Evolutionary conservation across 2,329 filamentous ascomycete species (phyloP).

Genomic region (Achaetomium macrosporum): DNA sequence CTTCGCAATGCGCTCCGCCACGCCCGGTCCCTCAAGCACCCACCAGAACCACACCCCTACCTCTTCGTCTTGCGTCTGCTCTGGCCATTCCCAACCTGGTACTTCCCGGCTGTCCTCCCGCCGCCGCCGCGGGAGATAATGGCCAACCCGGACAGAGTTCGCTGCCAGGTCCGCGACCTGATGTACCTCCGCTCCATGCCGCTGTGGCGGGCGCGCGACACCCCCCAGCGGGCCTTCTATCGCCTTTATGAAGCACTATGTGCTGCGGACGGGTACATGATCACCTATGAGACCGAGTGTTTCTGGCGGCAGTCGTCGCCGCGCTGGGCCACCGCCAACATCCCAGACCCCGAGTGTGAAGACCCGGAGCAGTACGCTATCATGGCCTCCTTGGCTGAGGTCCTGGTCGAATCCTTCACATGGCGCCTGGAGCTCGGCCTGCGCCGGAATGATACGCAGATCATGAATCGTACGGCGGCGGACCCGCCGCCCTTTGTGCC

Average conservation of each 20-base stretch:
- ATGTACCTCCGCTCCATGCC: constrained; percentile 9
- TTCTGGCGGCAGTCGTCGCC: constrained; percentile 5
- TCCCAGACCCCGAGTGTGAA: constrained; percentile 2
- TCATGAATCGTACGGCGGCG: not conserved
- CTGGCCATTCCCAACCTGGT: constrained; percentile 7
- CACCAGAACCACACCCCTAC: too few species aligned
- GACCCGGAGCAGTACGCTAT: constrained; percentile 8
- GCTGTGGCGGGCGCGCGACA: constrained; percentile 9
- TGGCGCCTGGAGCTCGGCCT: constrained; percentile 6
- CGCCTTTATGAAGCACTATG: constrained; percentile 9
- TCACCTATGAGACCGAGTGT: constrained; percentile 11
- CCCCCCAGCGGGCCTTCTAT: constrained; percentile 2
- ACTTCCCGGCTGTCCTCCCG: constrained; percentile 4
- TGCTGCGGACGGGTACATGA: constrained; percentile 4
- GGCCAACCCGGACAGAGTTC: not conserved
- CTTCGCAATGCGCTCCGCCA: too few species aligned
- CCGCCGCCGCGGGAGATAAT: constrained; percentile 6
- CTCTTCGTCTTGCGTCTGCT: too few species aligned
- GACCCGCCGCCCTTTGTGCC: not conserved
- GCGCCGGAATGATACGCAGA: not conserved
- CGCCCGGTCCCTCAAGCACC: too few species aligned
- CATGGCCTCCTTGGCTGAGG: constrained; percentile 6
- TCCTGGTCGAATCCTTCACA: constrained; percentile 1
- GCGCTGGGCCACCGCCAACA: constrained; percentile 3
- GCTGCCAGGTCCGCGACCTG: constrained; percentile 5